Base-by-base conservation (phyloP, 202 grass and related monocot species). In the Schoenoplectus tabernaemontani region DNA sequence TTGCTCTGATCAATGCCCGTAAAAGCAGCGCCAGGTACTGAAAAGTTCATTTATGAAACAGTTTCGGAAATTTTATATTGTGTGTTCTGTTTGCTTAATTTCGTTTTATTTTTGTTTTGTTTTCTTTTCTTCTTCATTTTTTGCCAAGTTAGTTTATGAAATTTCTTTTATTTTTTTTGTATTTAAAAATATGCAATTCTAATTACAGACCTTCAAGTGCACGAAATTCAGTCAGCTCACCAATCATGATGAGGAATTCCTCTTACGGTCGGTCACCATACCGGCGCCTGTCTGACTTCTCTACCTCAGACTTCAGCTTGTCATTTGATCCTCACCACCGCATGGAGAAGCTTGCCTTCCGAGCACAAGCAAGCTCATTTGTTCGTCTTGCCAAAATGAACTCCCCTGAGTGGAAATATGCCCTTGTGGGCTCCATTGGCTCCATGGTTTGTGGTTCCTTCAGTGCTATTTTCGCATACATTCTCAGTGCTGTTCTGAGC, bases 391-490 rank as follows among this genome's bases (percentile, higher is more conserved):
- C 92, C 44, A 91, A 80, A 66, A 99, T 99, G 96, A 99, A 99
- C 85, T 93, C 92, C 19, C 96, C 92, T 0, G 96, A 99, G 68
- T 93, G 88, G 92, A 85, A 78, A 10, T 93, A 93, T 44, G 96
- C 92, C 50, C 83, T 95, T 2, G 59, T 80, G 3, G 92, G 85
- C 8, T 89, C 83, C 1, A 63, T 93, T 3, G 96, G 85, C 6
- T 99, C 96, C 57, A 91, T 93, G 92, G 96, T 96, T 13, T 99
- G 96, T 61, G 96, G 96, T 64, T 99, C 96, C 60, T 87, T 99
- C 78, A 99, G 92, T 83, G 96, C 92, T 71, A 81, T 96, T 82
- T 99, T 99, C 54, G 96, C 96, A 38, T 99, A 99, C 88, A 79
- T 99, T 39, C 92, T 99, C 2, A 99, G 92, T 85, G 92, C 96